Evolutionary conservation across 208 protist genomes (phyloP).

Genomic region (Lotmaria passim): DNA sequence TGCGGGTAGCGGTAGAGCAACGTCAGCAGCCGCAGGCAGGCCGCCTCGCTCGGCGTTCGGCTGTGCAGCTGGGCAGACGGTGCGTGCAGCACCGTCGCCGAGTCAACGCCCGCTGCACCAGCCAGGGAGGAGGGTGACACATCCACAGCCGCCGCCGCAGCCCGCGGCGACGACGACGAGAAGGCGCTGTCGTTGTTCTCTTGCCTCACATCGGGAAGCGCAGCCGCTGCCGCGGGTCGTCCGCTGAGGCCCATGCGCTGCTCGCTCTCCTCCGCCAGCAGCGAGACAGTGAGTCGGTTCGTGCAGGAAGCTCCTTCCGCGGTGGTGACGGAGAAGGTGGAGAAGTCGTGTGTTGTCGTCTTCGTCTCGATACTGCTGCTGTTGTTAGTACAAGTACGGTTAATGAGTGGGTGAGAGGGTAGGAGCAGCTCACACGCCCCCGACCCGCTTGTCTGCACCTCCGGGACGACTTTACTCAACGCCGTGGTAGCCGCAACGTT

Average conservation of each 20-base stretch:
- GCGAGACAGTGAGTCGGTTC: slow-evolving; percentile 1
- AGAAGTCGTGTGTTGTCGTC: background rate
- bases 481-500: background rate
- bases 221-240: background rate
- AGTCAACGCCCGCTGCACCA: too few species aligned
- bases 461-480: background rate
- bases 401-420: slow-evolving; percentile 11
- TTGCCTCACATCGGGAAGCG: too few species aligned
- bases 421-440: slow-evolving; percentile 17
- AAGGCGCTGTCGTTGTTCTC: too few species aligned
- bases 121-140: too few species aligned
- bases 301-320: background rate
- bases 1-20: slow-evolving; percentile 37
- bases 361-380: background rate
- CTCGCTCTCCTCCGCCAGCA: slow-evolving; percentile 11
- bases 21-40: slow-evolving; percentile 38
- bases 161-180: too few species aligned
- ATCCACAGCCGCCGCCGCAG: too few species aligned
- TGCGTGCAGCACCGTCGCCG: slow-evolving; percentile 28
- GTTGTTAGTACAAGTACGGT: background rate
- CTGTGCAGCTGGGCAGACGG: slow-evolving; percentile 16
- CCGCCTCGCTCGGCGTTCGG: slow-evolving; percentile 24
- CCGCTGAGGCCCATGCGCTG: background rate
- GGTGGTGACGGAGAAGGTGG: background rate
- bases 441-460: slow-evolving; percentile 16